Conservation (phyloP, 768 basidiomycete species). For the Hortiboletus flavorubellus region DNA sequence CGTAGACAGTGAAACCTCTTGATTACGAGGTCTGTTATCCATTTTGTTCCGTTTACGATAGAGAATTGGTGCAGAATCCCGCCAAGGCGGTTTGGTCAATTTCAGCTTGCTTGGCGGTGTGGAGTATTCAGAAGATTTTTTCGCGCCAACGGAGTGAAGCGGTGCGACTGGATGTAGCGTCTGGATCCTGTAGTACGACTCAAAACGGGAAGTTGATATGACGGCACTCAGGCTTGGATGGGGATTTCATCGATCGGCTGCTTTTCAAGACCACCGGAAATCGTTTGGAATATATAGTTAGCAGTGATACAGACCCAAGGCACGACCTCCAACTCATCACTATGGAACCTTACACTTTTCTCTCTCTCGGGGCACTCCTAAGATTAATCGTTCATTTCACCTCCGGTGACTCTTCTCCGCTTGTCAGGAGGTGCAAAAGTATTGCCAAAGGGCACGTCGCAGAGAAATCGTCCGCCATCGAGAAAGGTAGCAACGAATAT, state of each 20-base stretch:
- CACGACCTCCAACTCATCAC: neutral
- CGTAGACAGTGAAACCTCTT: neutral
- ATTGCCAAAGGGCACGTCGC: neutral
- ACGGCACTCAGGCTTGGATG: no score
- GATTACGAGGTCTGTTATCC: neutral
- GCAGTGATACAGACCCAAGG: neutral
- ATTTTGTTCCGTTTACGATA: neutral
- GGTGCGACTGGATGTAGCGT: neutral
- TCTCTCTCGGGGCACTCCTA: slow-evolving; percentile 1
- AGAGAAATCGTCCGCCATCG: neutral
- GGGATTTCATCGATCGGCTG: neutral
- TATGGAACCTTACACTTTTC: slow-evolving; percentile 8
- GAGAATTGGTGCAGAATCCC: no score
- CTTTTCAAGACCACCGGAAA: neutral
- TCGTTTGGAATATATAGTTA: neutral
- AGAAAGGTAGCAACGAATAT: neutral
- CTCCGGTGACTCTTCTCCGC: neutral
- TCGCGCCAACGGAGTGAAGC: neutral
- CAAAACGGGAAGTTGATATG: no score
- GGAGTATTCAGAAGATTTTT: neutral
- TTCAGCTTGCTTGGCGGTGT: no score
- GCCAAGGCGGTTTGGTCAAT: neutral
- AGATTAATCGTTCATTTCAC: neutral
- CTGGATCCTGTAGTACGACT: neutral
- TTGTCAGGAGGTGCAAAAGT: neutral